These are phyloP conservation scores for Flaveria brownii DNA, from an alignment of 129 eudicot species.

Conservation along the genomic window DNA sequence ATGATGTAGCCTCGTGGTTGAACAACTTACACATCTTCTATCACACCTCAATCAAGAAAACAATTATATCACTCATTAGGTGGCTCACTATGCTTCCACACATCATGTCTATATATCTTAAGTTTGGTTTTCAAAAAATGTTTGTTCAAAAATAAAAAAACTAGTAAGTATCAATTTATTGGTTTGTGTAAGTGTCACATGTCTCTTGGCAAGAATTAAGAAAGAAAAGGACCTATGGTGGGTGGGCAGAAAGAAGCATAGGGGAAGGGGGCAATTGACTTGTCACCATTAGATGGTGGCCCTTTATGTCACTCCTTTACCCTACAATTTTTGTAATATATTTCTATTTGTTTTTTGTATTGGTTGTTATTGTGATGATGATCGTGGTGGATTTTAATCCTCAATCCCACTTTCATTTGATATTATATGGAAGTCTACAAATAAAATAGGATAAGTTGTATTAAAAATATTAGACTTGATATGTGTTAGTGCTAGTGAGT, in stretches of 20 bases:
- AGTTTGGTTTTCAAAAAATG: neutral
- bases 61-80: neutral
- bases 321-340: constrained; percentile 26
- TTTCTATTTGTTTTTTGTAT: constrained; percentile 2
- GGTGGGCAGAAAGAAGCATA: constrained; percentile 26
- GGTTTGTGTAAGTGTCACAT: constrained; percentile 26
- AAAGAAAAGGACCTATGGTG: constrained; percentile 16
- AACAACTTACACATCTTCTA: neutral
- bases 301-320: constrained; percentile 36
- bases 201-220: constrained; percentile 30
- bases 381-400: constrained; percentile 23
- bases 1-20: neutral
- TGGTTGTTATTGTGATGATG: neutral
- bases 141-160: neutral
- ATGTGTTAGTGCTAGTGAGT: too few relatives aligned
- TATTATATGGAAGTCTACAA: neutral
- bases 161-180: neutral
- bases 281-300: constrained; percentile 45
- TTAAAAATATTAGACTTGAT: too few relatives aligned
- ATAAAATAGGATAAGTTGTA: neutral
- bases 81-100: constrained; percentile 6
- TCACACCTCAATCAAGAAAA: neutral
- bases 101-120: neutral
- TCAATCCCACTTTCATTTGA: constrained; percentile 11
- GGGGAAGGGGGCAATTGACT: constrained; percentile 41